Evolutionary conservation across 2,329 filamentous ascomycete species (phyloP), one percentile per base, ranked within the genome.

Genomic region (Sphaerulina musiva): DNA sequence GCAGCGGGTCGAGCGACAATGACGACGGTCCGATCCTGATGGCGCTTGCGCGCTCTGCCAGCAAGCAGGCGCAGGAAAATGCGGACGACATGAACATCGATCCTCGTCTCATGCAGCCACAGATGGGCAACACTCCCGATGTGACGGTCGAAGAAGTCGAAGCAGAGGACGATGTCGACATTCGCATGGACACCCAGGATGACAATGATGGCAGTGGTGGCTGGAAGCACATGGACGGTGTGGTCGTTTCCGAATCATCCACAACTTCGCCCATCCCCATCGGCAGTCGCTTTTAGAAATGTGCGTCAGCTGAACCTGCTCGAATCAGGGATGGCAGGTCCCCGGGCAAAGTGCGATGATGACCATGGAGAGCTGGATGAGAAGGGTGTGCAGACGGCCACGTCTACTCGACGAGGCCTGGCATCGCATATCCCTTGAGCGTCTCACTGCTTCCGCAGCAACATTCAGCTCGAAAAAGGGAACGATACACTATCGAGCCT

Each of bases 261-360:
- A 50, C 40, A 2, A 51, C 48, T 14, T 29, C 48, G 32, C 38
- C 47, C 8, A 51, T 51, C 40, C 14, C 40, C 12, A 51, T 51
- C 26, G 40, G 40, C 17, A 29, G 29, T 12, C 40, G 48, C 29
- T 44, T 29, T 4, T 51, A 51, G 48, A 29, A 23, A n/a, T 23
- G 26, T 14, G 32, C 41, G 8, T 20, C 7, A 12, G 20, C 40
- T 26, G 7, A 36, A 36, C 34, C 26, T 26, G 26, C 26, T 17
- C 10, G 7, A n/a, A 17, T 17, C 39, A n/a, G 12, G n/a, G 7
- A 9, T 7, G 39, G n/a, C 14, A 42, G n/a, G n/a, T n/a, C n/a
- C n/a, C n/a, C n/a, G n/a, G n/a, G n/a, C n/a, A n/a, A n/a, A n/a
- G n/a, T n/a, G n/a, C n/a, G n/a, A n/a, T n/a, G n/a, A n/a, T n/a